These are phyloP conservation scores for Coniochaeta pulveracea DNA, from an alignment of 2,329 filamentous ascomycete genomes.

Conservation along the genomic window DNA sequence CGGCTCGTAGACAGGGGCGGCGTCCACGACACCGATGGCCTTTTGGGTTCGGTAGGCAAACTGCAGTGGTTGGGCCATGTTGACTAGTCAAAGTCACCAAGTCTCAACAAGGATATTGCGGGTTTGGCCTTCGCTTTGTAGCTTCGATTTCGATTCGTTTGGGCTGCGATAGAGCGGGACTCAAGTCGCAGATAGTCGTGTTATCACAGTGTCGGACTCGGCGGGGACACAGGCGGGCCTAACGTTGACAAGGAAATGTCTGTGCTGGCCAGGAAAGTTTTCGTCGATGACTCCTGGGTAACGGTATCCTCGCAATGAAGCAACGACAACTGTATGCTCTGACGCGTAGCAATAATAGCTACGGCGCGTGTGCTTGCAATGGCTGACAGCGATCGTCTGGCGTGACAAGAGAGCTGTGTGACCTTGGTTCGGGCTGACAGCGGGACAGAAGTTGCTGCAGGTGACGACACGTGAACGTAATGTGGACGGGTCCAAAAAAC, in stretches of 20 bases:
- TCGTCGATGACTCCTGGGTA: not conserved
- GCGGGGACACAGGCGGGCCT: constrained; percentile 1
- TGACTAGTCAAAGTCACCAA: constrained; percentile 89
- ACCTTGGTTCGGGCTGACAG: no score
- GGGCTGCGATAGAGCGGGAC: constrained; percentile 1
- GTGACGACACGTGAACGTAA: constrained; percentile 3
- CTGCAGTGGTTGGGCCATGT: constrained; percentile 89
- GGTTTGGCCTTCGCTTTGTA: constrained; percentile 10
- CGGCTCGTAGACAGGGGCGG: constrained; percentile 75
- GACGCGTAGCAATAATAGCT: not conserved
- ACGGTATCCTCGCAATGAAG: not conserved
- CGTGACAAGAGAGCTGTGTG: constrained; percentile 1
- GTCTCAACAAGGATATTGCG: constrained; percentile 21
- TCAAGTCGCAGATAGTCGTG: constrained; percentile 1
- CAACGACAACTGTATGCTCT: not conserved
- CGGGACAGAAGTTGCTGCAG: no score
- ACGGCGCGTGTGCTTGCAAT: not conserved
- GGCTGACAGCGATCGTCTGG: not conserved
- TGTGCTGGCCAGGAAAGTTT: not conserved
- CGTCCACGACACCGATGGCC: constrained; percentile 88
- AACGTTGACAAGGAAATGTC: not conserved
- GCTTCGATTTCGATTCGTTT: constrained; percentile 13
- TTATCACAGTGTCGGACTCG: not conserved
- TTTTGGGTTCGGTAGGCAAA: constrained; percentile 97
- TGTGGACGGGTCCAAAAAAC: constrained; percentile 3